Base-by-base conservation (phyloP, 202 grass and related monocot species). In the Alloteropsis angusta region DNA sequence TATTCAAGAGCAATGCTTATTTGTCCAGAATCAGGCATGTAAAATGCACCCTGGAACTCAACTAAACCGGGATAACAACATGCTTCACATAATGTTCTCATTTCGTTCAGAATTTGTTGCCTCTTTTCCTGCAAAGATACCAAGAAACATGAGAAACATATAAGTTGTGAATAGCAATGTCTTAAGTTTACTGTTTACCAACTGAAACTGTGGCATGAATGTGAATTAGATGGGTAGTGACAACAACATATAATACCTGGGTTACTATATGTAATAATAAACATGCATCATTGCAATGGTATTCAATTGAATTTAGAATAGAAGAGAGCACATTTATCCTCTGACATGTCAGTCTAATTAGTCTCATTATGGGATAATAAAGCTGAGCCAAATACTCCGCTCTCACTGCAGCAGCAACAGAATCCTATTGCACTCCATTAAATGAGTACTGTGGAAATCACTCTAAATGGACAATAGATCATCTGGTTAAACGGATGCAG, bases 21-120 rank as follows among this genome's bases (percentile, higher is more conserved):
- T 82, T 91, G 92, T 85, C 95, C 95, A 68, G 95, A 98, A 46
- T 88, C 87, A 30, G 95, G 83, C 65, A 87, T 74, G 87, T 98
- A 98, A 83, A 98, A 98, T 38, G 95, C 95, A 41, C 95, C 95
- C 80, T 98, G 91, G 75, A 98, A 98, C 83, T 98, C 95, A 68
- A 94, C 89, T 84, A 98, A 83, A 79, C 87, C 77, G 65, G 83
- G 71, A 86, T 88, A 98, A 78, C 85, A 92, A 58, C 87, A 85
- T 58, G 95, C 89, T 87, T 94, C 91, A 76, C 91, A 98, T 72
- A 98, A 82, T 22, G 91, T 89, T 63, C 91, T 88, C 85, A 98
- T 98, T 87, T 98, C 95, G 81, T 98, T 98, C 37, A 98, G 85
- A 85, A 98, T 80, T 25, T 93, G 95, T 78, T 95, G 89, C 26